Evolutionary conservation across 352 stramenopile species (phyloP).

Genomic region (Phytopythium sindhum): DNA sequence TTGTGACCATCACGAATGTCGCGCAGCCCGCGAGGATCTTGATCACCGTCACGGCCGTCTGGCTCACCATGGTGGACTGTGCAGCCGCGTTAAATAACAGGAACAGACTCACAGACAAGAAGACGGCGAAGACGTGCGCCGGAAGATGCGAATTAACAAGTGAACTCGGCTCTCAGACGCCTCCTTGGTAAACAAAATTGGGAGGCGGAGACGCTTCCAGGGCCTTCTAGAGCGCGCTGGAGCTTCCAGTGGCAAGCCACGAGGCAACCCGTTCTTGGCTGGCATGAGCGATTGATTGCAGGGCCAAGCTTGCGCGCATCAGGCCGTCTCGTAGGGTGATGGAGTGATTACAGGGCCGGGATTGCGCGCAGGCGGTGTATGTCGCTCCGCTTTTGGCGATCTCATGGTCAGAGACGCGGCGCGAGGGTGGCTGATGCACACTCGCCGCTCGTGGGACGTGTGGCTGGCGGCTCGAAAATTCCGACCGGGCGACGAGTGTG

Average conservation of each 20-base stretch:
- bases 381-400: conserved; percentile 2
- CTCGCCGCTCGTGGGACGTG: background rate
- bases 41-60: conserved; percentile 18
- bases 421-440: too few relatives aligned
- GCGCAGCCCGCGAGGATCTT: conserved; percentile 22
- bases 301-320: conserved; percentile 2
- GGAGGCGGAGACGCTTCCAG: background rate
- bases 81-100: background rate
- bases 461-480: background rate
- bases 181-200: background rate
- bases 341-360: conserved; percentile 1
- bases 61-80: conserved; percentile 15
- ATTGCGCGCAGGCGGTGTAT: background rate
- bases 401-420: background rate
- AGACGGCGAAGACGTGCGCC: too few relatives aligned
- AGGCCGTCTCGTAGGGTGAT: too few relatives aligned
- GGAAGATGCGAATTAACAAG: background rate
- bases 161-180: background rate
- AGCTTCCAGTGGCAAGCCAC: too few relatives aligned
- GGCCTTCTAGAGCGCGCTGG: too few relatives aligned
- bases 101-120: too few relatives aligned
- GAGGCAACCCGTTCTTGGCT: background rate
- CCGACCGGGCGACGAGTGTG: too few relatives aligned
- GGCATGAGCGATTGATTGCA: conserved; percentile 2
- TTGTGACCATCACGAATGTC: conserved; percentile 26